Conservation (phyloP, 2,329 filamentous ascomycete species). For the Trichothecium sympodiale region DNA sequence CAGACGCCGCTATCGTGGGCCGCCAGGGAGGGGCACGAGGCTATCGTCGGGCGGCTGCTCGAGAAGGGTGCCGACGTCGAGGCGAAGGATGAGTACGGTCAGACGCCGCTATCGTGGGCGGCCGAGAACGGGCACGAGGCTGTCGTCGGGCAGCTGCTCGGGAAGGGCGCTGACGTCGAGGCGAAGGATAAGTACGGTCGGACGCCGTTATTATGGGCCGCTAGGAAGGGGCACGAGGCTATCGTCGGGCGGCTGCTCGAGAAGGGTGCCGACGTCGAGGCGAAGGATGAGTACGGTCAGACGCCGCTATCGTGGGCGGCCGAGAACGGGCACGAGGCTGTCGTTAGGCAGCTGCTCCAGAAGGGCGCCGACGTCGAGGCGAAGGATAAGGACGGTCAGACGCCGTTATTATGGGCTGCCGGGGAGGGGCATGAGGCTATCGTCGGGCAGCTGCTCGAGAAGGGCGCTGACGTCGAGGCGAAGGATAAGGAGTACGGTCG, state of each 20-base stretch:
- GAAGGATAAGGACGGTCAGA: slow-evolving; percentile 7
- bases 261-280: slow-evolving; percentile 9
- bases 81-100: neutral
- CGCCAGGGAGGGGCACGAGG: too few species aligned
- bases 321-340: slow-evolving; percentile 1
- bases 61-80: slow-evolving; percentile 6
- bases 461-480: slow-evolving; percentile 9
- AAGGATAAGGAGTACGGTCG: slow-evolving; percentile 8
- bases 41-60: too few species aligned
- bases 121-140: slow-evolving; percentile 6
- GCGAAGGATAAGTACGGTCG: slow-evolving; percentile 8
- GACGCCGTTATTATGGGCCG: slow-evolving; percentile 7
- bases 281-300: slow-evolving; percentile 8
- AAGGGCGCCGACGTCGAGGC: slow-evolving; percentile 10
- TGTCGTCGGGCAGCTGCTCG: slow-evolving; percentile 6
- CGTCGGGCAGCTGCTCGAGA: slow-evolving; percentile 6
- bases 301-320: slow-evolving; percentile 1
- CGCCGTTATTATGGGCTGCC: slow-evolving; percentile 9
- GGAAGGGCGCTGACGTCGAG: slow-evolving; percentile 9
- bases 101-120: slow-evolving; percentile 2
- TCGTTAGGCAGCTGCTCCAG: slow-evolving; percentile 5
- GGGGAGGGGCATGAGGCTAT: slow-evolving; percentile 1
- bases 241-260: slow-evolving; percentile 4
- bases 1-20: too few species aligned
- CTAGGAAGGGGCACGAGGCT: slow-evolving; percentile 2